phyloP scores from a whole-genome alignment of 208 protist species.

The Porcisia hertigi region DNA sequence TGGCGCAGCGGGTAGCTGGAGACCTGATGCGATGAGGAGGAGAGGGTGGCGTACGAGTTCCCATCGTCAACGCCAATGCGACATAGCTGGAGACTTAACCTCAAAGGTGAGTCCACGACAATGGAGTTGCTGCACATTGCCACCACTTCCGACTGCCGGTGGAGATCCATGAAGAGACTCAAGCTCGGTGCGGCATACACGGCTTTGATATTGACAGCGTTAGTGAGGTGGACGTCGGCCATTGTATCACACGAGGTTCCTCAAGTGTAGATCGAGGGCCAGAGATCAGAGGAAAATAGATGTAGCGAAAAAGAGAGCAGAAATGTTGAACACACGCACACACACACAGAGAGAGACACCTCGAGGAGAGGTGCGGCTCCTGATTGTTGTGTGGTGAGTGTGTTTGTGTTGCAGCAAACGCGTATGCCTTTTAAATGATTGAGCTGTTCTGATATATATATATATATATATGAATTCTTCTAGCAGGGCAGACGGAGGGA shows the following conservation, averaged over 20 bases:
- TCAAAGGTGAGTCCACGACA: slow-evolving; percentile 19
- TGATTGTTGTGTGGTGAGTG: no score
- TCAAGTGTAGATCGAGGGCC: neutral
- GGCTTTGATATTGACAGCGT: slow-evolving; percentile 26
- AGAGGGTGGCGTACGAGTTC: neutral
- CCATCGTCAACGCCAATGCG: neutral
- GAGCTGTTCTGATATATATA: neutral
- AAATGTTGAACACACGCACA: neutral
- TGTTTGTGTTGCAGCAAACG: neutral
- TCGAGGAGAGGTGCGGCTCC: no score
- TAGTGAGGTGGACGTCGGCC: neutral
- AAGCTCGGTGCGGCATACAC: slow-evolving; percentile 23
- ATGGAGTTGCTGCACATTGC: slow-evolving; percentile 15
- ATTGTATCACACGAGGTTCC: neutral
- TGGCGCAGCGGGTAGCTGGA: neutral
- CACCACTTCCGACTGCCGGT: neutral
- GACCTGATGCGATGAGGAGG: neutral
- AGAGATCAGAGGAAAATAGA: neutral
- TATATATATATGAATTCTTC: neutral
- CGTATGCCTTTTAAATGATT: no score
- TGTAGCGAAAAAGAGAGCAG: neutral
- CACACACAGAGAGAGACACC: no score
- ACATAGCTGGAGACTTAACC: slow-evolving; percentile 12
- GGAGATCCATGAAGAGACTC: slow-evolving; percentile 28
- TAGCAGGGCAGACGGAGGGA: neutral